Evolutionary conservation across 208 protist genomes (phyloP).

Genomic region (Leishmania amazonensis): DNA sequence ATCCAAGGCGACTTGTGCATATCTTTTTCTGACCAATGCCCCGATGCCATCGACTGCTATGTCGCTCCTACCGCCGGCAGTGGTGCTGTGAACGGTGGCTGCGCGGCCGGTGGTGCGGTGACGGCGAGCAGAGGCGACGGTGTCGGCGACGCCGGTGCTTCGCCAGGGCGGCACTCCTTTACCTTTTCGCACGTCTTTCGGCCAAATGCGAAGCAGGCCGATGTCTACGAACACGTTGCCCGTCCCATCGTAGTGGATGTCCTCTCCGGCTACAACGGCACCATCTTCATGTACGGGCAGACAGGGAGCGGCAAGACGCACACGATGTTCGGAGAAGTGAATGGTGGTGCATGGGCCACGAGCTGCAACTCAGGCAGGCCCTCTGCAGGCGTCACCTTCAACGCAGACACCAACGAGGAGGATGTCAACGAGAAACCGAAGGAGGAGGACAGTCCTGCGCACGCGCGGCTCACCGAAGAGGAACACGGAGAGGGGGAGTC

Average conservation of each 20-base stretch:
- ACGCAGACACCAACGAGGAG: slow-evolving; percentile 2
- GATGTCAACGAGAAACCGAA: background rate
- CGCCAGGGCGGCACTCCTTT: slow-evolving; percentile 37
- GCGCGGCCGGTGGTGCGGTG: background rate
- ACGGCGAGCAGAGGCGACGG: slow-evolving; percentile 1
- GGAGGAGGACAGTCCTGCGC: background rate
- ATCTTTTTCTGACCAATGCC: slow-evolving; percentile 6
- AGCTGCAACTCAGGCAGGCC: background rate
- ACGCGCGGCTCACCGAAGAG: background rate
- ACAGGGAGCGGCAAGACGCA: slow-evolving; percentile 92
- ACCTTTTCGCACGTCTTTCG: slow-evolving; percentile 72
- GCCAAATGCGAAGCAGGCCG: slow-evolving; percentile 53
- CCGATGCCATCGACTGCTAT: slow-evolving; percentile 20
- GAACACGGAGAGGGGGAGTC: background rate
- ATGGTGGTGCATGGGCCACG: slow-evolving; percentile 23
- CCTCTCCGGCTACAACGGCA: slow-evolving; percentile 88
- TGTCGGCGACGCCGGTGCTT: background rate
- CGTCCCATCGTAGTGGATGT: slow-evolving; percentile 88
- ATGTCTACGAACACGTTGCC: slow-evolving; percentile 88
- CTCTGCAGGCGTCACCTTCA: background rate
- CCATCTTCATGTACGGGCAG: slow-evolving; percentile 92
- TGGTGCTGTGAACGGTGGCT: background rate
- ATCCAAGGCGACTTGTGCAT: slow-evolving; percentile 29
- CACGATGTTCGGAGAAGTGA: slow-evolving; percentile 84
- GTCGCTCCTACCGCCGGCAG: background rate